Conservation (phyloP, 768 basidiomycete species). For the Russula griseocarnosa region DNA sequence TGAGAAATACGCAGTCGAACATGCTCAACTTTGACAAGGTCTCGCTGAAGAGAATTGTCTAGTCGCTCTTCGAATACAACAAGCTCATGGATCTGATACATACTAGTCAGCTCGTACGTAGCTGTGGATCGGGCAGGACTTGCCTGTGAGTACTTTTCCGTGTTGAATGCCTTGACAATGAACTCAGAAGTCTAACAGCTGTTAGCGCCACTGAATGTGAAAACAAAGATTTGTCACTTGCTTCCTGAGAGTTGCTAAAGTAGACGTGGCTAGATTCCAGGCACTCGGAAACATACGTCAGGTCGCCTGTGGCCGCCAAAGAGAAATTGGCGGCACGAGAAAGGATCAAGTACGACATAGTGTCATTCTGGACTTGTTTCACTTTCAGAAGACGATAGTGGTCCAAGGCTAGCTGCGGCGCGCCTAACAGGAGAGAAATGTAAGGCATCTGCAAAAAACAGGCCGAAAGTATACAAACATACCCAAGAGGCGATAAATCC, state of each 20-base stretch:
- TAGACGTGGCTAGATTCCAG: slow-evolving; percentile 80
- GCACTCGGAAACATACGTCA: slow-evolving; percentile 72
- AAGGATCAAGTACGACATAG: slow-evolving; percentile 78
- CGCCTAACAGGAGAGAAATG: slow-evolving; percentile 45
- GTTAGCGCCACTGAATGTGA: slow-evolving; percentile 12
- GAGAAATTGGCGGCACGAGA: slow-evolving; percentile 78
- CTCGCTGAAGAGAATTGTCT: slow-evolving; percentile 81
- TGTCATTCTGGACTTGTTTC: slow-evolving; percentile 87
- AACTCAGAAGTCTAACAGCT: slow-evolving; percentile 66
- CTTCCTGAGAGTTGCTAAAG: slow-evolving; percentile 74
- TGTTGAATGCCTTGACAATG: slow-evolving; percentile 69
- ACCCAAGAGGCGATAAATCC: slow-evolving; percentile 82
- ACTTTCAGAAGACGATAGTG: slow-evolving; percentile 75
- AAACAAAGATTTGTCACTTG: slow-evolving; percentile 29
- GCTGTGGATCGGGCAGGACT: slow-evolving; percentile 1
- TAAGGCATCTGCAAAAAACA: slow-evolving; percentile 2
- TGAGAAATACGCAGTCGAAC: slow-evolving; percentile 78
- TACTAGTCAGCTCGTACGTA: background rate
- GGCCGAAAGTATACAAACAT: slow-evolving; percentile 23
- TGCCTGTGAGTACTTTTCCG: slow-evolving; percentile 83
- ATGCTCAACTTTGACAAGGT: slow-evolving; percentile 78
- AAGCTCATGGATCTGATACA: slow-evolving; percentile 72
- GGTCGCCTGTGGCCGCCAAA: slow-evolving; percentile 66
- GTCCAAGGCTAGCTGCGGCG: slow-evolving; percentile 65
- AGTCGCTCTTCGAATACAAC: slow-evolving; percentile 74